A percentile compares a stretch with the other conserved stretches of the same genome.
These are phyloP conservation scores for Pseudocercospora vitis DNA, from an alignment of 2,329 filamentous ascomycete species.

Conservation along the genomic window DNA sequence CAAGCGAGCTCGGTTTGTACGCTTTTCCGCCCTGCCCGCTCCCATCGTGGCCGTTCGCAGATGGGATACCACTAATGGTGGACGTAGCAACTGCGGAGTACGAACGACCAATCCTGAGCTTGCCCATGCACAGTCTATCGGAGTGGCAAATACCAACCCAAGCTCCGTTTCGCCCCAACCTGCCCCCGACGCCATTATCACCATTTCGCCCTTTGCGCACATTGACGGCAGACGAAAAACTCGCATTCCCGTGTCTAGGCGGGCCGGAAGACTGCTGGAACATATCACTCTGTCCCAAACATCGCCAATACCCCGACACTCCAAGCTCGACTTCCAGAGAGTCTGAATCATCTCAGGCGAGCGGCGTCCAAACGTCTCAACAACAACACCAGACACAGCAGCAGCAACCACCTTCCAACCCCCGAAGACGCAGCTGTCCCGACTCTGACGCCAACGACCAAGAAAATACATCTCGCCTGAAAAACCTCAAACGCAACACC, in stretches of 20 bases:
- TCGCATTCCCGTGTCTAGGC: slow-evolving; percentile 23
- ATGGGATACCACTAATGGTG: background rate
- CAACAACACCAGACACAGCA: background rate
- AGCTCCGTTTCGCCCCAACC: slow-evolving; percentile 15
- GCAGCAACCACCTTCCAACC: slow-evolving; percentile 6
- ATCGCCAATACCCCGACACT: slow-evolving; percentile 15
- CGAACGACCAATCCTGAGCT: slow-evolving; percentile 15
- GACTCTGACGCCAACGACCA: slow-evolving; percentile 10
- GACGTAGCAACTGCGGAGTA: slow-evolving; percentile 5
- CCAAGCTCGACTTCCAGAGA: background rate
- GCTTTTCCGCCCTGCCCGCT: background rate
- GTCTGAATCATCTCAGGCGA: slow-evolving; percentile 4
- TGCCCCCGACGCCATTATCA: slow-evolving; percentile 24
- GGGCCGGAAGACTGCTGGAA: slow-evolving; percentile 25
- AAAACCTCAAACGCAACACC: slow-evolving; percentile 22
- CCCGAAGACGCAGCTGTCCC: slow-evolving; percentile 20
- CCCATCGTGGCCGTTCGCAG: background rate
- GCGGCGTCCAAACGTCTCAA: background rate
- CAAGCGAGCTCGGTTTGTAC: slow-evolving; percentile 13
- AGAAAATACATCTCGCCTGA: slow-evolving; percentile 11
- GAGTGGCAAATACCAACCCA: slow-evolving; percentile 18
- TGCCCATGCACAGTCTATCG: slow-evolving; percentile 5
- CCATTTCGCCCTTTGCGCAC: slow-evolving; percentile 20
- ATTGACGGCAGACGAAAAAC: slow-evolving; percentile 22
- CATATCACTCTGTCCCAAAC: slow-evolving; percentile 22